Conservation (phyloP, 1,284 basidiomycete genomes). For the Rhodotorula sp. region DNA sequence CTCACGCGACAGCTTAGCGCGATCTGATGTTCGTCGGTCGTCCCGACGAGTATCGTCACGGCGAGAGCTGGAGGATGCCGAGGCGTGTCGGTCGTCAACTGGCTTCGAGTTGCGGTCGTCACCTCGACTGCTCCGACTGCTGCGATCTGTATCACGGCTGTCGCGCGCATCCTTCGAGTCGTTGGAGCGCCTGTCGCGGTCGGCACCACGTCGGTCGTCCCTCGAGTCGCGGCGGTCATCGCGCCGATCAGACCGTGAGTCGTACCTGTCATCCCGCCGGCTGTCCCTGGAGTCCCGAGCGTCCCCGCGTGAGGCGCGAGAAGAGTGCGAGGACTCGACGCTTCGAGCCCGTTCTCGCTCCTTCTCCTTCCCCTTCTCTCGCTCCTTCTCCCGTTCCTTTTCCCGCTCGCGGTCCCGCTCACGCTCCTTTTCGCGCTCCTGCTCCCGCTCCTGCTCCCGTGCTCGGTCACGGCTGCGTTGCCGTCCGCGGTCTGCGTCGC, state of each 20-base stretch:
- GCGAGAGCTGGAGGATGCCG: neutral
- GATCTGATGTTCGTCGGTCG: conserved; percentile 2
- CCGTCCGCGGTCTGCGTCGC: conserved; percentile 10
- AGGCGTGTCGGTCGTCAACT: neutral
- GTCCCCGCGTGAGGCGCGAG: neutral
- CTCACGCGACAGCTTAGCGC: conserved; percentile 2
- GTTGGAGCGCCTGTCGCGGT: conserved; percentile 47
- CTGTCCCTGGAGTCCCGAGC: neutral
- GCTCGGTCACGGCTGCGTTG: conserved; percentile 54
- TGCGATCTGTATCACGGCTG: too few relatives aligned
- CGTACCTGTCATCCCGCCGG: neutral
- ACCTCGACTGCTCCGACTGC: conserved; percentile 24
- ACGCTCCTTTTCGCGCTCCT: conserved; percentile 36
- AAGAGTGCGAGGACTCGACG: conserved; percentile 19
- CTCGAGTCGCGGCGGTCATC: conserved; percentile 32
- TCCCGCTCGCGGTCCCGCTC: neutral
- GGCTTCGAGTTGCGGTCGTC: conserved; percentile 8
- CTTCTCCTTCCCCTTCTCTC: conserved; percentile 1
- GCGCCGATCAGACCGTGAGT: neutral
- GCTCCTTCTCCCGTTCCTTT: neutral
- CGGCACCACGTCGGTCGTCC: conserved; percentile 53
- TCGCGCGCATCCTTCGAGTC: neutral
- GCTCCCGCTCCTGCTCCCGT: conserved; percentile 39
- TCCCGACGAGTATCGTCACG: conserved; percentile 4
- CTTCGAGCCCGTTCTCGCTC: conserved; percentile 8